Evolutionary conservation across 306 rosid species (phyloP).

Genomic region (Ceratonia siliqua): DNA sequence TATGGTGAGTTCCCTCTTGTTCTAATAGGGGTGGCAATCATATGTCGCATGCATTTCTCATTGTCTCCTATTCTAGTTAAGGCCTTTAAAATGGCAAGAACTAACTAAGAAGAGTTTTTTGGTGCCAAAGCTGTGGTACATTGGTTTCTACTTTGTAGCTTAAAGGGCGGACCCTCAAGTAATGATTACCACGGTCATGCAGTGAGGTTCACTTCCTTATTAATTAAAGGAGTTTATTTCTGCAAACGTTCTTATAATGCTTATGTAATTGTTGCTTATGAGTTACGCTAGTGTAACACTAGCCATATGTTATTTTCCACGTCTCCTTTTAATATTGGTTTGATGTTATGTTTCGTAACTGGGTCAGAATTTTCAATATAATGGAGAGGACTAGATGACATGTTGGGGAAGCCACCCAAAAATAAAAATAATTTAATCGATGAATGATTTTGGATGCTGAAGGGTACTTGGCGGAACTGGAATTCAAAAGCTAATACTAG

Average conservation of each 20-base stretch:
- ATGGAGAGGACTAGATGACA: neutral
- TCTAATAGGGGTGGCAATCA: too few species aligned
- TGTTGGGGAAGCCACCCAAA: neutral
- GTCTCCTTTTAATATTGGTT: neutral
- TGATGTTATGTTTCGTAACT: neutral
- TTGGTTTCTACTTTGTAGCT: neutral
- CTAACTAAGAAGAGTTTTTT: too few species aligned
- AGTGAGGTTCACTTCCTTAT: neutral
- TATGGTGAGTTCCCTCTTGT: too few species aligned
- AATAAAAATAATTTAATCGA: neutral
- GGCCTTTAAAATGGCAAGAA: too few species aligned
- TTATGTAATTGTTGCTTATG: neutral
- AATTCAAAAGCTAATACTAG: neutral
- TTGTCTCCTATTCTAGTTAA: too few species aligned
- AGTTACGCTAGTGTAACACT: neutral
- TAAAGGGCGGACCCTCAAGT: neutral
- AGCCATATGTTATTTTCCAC: neutral
- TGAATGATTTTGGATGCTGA: neutral
- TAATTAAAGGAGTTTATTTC: neutral
- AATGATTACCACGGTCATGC: neutral
- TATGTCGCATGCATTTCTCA: too few species aligned
- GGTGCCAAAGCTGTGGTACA: neutral
- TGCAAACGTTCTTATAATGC: neutral
- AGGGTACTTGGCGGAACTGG: neutral
- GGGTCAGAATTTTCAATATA: too few species aligned